Evolutionary conservation across 139 green algal genomes (phyloP).

Genomic region (Micractinium conductrix): DNA sequence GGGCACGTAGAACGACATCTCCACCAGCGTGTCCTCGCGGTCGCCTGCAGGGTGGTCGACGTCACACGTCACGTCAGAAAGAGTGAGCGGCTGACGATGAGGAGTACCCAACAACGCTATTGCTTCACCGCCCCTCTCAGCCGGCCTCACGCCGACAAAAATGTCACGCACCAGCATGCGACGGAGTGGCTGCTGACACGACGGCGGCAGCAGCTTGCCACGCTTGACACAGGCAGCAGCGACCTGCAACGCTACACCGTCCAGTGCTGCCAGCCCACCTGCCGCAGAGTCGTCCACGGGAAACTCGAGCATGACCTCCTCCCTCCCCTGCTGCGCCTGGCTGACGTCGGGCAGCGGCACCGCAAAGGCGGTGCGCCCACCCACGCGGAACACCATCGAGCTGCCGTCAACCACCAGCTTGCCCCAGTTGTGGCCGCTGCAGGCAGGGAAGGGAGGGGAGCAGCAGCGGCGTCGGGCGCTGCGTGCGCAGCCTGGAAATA

Average conservation of each 20-base stretch:
- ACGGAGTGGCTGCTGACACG: too few relatives aligned
- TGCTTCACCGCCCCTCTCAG: too few relatives aligned
- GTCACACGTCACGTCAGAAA: too few relatives aligned
- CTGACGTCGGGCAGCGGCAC: conserved; percentile 86
- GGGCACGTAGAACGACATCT: conserved; percentile 87
- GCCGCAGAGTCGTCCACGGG: conserved; percentile 85
- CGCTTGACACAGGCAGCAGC: too few relatives aligned
- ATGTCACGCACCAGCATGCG: too few relatives aligned
- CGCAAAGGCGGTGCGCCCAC: conserved; percentile 79
- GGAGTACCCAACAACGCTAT: too few relatives aligned
- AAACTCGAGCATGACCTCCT: conserved; percentile 95
- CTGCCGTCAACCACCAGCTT: conserved; percentile 49
- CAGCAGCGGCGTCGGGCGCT: too few relatives aligned
- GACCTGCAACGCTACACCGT: too few relatives aligned
- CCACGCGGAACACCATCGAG: conserved; percentile 82
- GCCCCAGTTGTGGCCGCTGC: conserved; percentile 52
- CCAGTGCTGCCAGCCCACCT: conserved; percentile 16
- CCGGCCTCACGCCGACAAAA: too few relatives aligned
- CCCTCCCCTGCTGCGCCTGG: conserved; percentile 67
- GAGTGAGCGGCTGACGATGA: too few relatives aligned
- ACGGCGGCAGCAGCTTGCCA: too few relatives aligned
- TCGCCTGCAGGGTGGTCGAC: conserved; percentile 41
- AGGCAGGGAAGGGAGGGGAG: neutral
- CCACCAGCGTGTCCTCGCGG: conserved; percentile 85
- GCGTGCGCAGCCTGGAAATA: too few relatives aligned